These are phyloP conservation scores for Euphorbia pulcherrima DNA, from an alignment of 345 rosid species.

Conservation along the genomic window DNA sequence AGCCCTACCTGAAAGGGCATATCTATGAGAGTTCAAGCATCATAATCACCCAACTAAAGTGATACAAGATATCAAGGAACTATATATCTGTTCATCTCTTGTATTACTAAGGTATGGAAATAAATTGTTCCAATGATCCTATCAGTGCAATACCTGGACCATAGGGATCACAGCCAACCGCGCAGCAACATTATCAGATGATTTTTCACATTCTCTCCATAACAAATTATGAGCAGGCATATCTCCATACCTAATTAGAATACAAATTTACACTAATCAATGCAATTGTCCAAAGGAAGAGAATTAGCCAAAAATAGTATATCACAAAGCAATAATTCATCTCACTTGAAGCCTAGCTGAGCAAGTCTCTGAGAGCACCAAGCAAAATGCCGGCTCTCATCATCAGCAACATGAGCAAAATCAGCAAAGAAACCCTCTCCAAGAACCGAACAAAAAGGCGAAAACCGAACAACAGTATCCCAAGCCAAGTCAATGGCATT, in stretches of 20 bases:
- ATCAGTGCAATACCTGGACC: constrained; percentile 55
- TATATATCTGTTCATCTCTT: background rate
- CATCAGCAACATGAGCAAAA: constrained; percentile 94
- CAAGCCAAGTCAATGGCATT: constrained; percentile 97
- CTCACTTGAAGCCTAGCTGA: constrained; percentile 87
- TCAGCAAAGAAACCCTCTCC: constrained; percentile 80
- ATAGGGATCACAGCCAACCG: constrained; percentile 75
- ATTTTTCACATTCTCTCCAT: constrained; percentile 81
- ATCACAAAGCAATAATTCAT: background rate
- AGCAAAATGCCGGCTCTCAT: constrained; percentile 89
- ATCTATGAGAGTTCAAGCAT: background rate
- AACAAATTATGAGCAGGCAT: constrained; percentile 90
- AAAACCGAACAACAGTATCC: constrained; percentile 90
- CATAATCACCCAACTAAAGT: background rate
- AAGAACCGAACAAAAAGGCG: constrained; percentile 53
- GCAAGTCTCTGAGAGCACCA: constrained; percentile 91
- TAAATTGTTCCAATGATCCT: background rate
- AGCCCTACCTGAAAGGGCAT: background rate
- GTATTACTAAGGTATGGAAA: background rate
- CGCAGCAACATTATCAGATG: constrained; percentile 77
- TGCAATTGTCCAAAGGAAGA: background rate
- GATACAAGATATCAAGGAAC: background rate
- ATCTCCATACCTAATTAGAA: constrained; percentile 68
- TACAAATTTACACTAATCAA: background rate
- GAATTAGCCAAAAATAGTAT: background rate